These are phyloP conservation scores for Neoconidiobolus thromboides DNA, from an alignment of 371 early-diverging fungal species.

Conservation along the genomic window DNA sequence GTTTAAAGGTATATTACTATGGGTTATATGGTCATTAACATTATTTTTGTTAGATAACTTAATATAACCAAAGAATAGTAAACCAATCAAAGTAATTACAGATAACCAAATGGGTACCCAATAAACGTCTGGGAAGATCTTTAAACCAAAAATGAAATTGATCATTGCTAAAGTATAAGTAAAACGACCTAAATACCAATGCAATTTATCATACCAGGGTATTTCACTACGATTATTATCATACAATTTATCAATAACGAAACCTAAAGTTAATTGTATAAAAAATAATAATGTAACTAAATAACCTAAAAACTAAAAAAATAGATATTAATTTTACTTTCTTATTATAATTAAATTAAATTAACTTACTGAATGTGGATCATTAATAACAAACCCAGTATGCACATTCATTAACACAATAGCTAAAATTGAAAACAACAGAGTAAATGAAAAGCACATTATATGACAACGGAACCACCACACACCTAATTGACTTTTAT, in stretches of 20 bases:
- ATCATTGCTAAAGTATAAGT: background rate
- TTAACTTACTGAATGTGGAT: background rate
- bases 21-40: too few relatives aligned
- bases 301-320: background rate
- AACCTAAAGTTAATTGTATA: background rate
- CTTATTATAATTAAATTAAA: too few relatives aligned
- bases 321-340: too few relatives aligned
- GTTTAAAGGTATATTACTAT: too few relatives aligned
- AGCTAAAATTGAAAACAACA: background rate
- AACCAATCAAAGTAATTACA: too few relatives aligned
- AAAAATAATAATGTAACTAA: background rate
- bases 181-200: background rate
- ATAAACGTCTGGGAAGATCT: background rate
- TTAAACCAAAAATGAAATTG: conserved; percentile 4
- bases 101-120: too few relatives aligned
- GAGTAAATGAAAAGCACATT: background rate
- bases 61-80: too few relatives aligned
- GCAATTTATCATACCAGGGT: conserved; percentile 2
- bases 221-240: background rate
- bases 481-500: background rate
- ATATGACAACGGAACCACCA: background rate
- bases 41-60: too few relatives aligned
- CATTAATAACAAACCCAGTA: background rate
- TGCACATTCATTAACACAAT: background rate
- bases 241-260: background rate